Evolutionary conservation across 345 rosid genomes (phyloP).

Genomic region (Brassica incana): DNA sequence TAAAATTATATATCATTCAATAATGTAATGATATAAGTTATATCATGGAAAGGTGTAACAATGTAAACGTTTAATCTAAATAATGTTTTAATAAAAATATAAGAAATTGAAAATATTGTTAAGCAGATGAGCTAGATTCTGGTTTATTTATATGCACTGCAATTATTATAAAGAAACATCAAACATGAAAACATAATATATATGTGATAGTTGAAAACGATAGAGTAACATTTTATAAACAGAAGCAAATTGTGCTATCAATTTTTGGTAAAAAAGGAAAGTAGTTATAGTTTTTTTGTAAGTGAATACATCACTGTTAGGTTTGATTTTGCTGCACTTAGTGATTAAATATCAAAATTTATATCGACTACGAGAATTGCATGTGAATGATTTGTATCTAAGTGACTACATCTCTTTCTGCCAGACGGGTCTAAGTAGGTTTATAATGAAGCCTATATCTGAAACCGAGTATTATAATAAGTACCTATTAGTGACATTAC

Average conservation of each 20-base stretch:
- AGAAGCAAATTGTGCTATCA: neutral
- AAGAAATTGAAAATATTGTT: neutral
- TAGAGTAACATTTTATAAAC: neutral
- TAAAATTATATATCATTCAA: neutral
- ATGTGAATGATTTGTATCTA: constrained; percentile 17
- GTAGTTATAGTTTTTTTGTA: neutral
- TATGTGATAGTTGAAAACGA: neutral
- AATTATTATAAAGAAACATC: neutral
- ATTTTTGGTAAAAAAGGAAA: neutral
- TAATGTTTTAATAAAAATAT: neutral
- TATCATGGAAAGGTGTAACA: neutral
- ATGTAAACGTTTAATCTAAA: neutral
- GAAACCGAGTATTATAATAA: constrained; percentile 5
- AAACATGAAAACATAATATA: neutral
- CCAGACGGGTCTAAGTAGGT: constrained; percentile 20
- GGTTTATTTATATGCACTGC: neutral
- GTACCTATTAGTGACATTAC: neutral
- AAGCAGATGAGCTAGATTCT: neutral
- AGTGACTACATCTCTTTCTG: constrained; percentile 12
- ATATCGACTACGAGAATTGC: constrained; percentile 5
- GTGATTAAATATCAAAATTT: neutral
- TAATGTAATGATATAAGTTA: neutral
- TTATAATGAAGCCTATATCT: constrained; percentile 1
- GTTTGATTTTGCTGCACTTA: neutral
- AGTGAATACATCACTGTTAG: neutral